A percentile compares a stretch with the other conserved stretches of the same genome.
These are phyloP conservation scores for Solanum piurae DNA, from an alignment of 257 asterid genomes.

Conservation along the genomic window DNA sequence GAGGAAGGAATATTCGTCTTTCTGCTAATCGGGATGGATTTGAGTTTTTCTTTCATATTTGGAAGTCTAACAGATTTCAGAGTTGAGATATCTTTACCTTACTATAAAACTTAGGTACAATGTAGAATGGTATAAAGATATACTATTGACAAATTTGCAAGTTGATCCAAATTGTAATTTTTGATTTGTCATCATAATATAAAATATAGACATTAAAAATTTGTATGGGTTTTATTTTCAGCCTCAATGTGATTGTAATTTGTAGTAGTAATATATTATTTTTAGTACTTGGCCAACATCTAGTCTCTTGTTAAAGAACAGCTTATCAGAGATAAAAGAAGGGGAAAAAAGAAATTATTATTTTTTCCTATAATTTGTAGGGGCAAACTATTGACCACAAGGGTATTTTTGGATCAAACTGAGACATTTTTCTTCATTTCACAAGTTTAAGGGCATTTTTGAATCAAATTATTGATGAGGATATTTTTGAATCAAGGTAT, in stretches of 20 bases:
- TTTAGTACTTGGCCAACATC: not conserved
- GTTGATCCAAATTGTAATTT: not conserved
- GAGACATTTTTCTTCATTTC: not conserved
- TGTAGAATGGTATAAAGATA: not conserved
- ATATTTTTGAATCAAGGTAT: too few species aligned
- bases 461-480: not conserved
- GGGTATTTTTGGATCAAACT: too few species aligned
- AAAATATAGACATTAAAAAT: not conserved
- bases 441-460: too few species aligned
- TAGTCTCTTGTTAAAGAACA: not conserved
- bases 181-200: not conserved
- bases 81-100: not conserved
- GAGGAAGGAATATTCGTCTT: not conserved
- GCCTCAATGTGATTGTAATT: not conserved
- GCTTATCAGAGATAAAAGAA: not conserved
- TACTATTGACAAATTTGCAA: not conserved
- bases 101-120: not conserved
- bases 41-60: not conserved
- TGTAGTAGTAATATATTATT: not conserved
- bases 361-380: not conserved
- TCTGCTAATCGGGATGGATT: not conserved
- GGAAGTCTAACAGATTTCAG: not conserved
- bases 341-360: not conserved
- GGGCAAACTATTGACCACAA: not conserved
- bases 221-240: not conserved